Evolutionary conservation across 2,329 filamentous ascomycete genomes (phyloP).

Genomic region (Cordyceps farinosa): DNA sequence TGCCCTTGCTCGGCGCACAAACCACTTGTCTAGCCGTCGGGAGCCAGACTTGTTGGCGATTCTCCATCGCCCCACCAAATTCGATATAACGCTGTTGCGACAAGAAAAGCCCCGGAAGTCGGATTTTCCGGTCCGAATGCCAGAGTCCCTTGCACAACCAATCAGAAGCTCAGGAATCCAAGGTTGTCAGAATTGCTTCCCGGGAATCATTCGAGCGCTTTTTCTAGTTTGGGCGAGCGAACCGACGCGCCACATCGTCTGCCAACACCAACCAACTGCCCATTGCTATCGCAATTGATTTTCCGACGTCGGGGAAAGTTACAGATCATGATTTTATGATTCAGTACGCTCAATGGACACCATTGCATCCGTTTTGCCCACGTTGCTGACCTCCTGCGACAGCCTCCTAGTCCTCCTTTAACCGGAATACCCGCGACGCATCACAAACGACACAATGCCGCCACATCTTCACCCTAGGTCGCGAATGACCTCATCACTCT

Average conservation of each 20-base stretch:
- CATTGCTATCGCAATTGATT: background rate
- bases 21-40: background rate
- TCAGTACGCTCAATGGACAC: constrained; percentile 21
- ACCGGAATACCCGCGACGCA: constrained; percentile 16
- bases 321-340: constrained; percentile 22
- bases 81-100: background rate
- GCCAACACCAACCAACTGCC: background rate
- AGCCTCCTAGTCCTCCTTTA: constrained; percentile 2
- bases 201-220: constrained; percentile 1
- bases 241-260: background rate
- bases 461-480: constrained; percentile 91
- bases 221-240: background rate
- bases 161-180: constrained; percentile 11
- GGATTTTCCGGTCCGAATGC: background rate
- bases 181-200: constrained; percentile 10
- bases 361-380: background rate
- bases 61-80: constrained; percentile 13
- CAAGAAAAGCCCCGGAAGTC: background rate
- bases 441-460: constrained; percentile 55
- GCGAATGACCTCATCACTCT: constrained; percentile 87
- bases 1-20: constrained; percentile 9
- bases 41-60: background rate
- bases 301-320: background rate
- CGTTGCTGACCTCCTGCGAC: constrained; percentile 8
- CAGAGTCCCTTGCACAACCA: background rate